Base-by-base conservation (phyloP, 2,329 filamentous ascomycete species). In the Fusarium burgessii region DNA sequence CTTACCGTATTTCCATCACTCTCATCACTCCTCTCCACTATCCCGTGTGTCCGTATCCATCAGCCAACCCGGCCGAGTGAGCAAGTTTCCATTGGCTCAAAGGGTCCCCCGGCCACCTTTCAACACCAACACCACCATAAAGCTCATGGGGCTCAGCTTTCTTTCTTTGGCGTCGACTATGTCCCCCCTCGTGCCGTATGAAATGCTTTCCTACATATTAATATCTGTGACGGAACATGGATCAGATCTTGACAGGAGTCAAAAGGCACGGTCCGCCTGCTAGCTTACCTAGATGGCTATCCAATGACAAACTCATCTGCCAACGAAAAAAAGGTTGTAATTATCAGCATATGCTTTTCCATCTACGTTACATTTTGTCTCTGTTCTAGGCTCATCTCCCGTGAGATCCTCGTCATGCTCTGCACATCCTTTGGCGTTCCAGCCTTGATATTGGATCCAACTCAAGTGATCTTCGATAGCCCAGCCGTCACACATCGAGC, bases 31-130 rank as follows among this genome's bases (percentile, higher is more conserved):
- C 57, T 68, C 62, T 57, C 71, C 46, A 66, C 63, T 69, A 65
- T 60, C 27, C 27, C 57, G 46, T 66, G 46, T 66, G 54, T 56
- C 67, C 69, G 67, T 68, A 68, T 73, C 71, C 65, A 73, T 75
- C 69, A 66, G 67, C 63, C 69, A 70, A 75, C 74, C 75, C 73
- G 68, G 75, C 72, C 58, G 56, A 64, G 68, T 82, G 82, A 84
- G 82, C 82, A 84, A 83, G 82, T 84, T 84, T 84, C 82, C 78
- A 84, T 84, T 84, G 82, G 82, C 68, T 62, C 54, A 62, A 50
- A 45, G 42, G 42, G n/a, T n/a, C n/a, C 64, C 66, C 50, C 61
- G 62, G 69, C 40, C 62, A 54, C 66, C 32, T 63, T 63, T 74
- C 74, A 75, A 71, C 72, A 71, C 68, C 70, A 62, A 68, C 70